phyloP scores from a whole-genome alignment of 2,329 filamentous ascomycete species.

The Lecanoromycetidae sp. region DNA sequence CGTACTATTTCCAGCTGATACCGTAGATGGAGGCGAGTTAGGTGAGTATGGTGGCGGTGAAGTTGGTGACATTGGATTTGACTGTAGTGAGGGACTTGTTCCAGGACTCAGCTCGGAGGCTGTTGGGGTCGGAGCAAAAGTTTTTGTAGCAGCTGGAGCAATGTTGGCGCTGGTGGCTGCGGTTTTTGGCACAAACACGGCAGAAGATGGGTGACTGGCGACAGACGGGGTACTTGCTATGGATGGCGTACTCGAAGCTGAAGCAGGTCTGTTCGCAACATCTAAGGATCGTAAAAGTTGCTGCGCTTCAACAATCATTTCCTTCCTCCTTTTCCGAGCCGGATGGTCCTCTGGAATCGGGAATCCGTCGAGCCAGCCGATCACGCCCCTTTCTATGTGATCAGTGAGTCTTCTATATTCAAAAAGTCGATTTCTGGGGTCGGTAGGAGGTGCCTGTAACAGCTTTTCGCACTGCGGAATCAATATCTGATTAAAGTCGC shows the following conservation, averaged over 20 bases:
- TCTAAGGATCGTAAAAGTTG: not conserved
- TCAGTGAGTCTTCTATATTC: not conserved
- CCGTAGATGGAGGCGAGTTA: not conserved
- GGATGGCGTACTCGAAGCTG: not conserved
- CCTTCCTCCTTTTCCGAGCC: not conserved
- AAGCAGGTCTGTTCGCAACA: not conserved
- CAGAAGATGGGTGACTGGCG: no score
- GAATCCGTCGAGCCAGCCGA: conserved; percentile 1
- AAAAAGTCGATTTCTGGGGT: not conserved
- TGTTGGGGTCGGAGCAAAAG: no score
- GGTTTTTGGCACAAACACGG: no score
- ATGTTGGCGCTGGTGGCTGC: no score
- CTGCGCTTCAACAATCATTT: conserved; percentile 7
- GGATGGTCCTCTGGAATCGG: conserved; percentile 1
- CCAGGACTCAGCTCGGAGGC: no score
- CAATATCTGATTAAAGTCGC: not conserved
- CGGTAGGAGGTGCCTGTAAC: not conserved
- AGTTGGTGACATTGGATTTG: not conserved
- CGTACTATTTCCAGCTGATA: not conserved
- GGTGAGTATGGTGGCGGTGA: conserved; percentile 8
- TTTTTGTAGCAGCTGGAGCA: no score
- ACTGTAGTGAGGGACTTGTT: not conserved
- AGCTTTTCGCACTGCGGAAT: conserved; percentile 4
- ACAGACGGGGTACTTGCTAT: not conserved
- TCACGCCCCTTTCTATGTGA: not conserved